Base-by-base conservation (phyloP, 2,329 filamentous ascomycete species). In the Alternaria angustiovoidea region DNA sequence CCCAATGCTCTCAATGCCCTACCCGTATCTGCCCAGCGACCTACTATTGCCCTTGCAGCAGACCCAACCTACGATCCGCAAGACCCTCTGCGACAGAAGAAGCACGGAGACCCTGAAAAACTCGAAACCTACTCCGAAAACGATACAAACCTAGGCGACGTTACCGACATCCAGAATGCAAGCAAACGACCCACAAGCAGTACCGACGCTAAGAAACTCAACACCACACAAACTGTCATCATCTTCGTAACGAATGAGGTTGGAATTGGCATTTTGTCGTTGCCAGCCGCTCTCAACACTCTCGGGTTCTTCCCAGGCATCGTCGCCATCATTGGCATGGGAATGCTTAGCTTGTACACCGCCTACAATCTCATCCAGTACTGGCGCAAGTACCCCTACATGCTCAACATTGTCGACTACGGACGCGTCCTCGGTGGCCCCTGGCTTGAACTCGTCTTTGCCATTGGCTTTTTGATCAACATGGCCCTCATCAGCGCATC, bases 191-290 rank as follows among this genome's bases (percentile, higher is more conserved):
- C 59, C 4, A 46, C 47, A 18, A 57, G 57, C 12, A 34, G 38
- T 22, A 53, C 41, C 14, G 48, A 59, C n/a, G 57, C 26, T 18
- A 70, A 64, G 58, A 72, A 72, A 47, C 64, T 72, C 41, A 69
- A 60, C 22, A 70, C 67, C 18, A 63, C 69, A 47, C 68, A 73
- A 68, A 69, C 70, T 28, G 69, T 68, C 49, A 72, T 74, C 16
- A 74, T 74, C 20, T 72, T 74, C 51, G 59, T 74, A 54, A 74
- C 70, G 4, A 74, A 73, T 43, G 69, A 74, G 49, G 68, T 74
- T 20, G 70, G 71, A 34, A 73, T 74, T n/a, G 71, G 71, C 26
- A 71, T 73, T 49, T 62, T 74, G 16, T 72, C 67, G 9, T 54
- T 74, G 20, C 70, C 70, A 20, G 63, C 68, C 20, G 70, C 69